Evolutionary conservation across 2,329 filamentous ascomycete genomes (phyloP).

Genomic region (Colletotrichum sp.): DNA sequence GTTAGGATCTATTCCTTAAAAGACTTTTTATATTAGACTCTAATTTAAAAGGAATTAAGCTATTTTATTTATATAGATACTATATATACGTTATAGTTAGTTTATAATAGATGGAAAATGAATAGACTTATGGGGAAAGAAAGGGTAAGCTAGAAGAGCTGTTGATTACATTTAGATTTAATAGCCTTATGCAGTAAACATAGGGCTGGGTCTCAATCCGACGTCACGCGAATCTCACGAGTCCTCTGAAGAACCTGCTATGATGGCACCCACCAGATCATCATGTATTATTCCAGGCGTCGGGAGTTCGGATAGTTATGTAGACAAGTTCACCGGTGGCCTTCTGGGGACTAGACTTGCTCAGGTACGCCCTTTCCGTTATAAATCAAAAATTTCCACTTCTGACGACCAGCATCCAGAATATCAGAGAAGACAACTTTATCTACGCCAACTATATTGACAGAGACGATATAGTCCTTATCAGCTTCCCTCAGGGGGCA

Average conservation of each 20-base stretch:
- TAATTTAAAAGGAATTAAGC: too few relatives aligned
- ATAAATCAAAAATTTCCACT: not conserved
- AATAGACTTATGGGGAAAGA: slow-evolving; percentile 48
- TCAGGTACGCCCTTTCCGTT: slow-evolving; percentile 40
- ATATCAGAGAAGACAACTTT: slow-evolving; percentile 64
- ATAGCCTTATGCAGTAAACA: not conserved
- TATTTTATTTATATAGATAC: too few relatives aligned
- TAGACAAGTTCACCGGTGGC: slow-evolving; percentile 57
- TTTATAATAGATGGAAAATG: slow-evolving; percentile 55
- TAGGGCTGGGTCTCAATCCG: slow-evolving; percentile 45
- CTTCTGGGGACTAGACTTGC: slow-evolving; percentile 59
- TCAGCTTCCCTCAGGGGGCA: slow-evolving; percentile 64
- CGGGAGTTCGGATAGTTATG: slow-evolving; percentile 53
- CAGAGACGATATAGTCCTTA: slow-evolving; percentile 61
- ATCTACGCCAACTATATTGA: slow-evolving; percentile 65
- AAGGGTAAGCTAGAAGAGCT: slow-evolving; percentile 42
- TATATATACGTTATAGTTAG: too few relatives aligned
- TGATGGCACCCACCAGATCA: slow-evolving; percentile 61
- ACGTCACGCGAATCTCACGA: slow-evolving; percentile 65
- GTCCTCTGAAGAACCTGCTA: slow-evolving; percentile 56
- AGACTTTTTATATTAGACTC: too few relatives aligned
- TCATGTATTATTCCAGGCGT: slow-evolving; percentile 66
- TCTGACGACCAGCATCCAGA: slow-evolving; percentile 33
- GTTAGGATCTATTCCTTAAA: too few relatives aligned
- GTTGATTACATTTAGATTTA: slow-evolving; percentile 20